Conservation (phyloP, 768 basidiomycete species). For the Amanita exitialis region DNA sequence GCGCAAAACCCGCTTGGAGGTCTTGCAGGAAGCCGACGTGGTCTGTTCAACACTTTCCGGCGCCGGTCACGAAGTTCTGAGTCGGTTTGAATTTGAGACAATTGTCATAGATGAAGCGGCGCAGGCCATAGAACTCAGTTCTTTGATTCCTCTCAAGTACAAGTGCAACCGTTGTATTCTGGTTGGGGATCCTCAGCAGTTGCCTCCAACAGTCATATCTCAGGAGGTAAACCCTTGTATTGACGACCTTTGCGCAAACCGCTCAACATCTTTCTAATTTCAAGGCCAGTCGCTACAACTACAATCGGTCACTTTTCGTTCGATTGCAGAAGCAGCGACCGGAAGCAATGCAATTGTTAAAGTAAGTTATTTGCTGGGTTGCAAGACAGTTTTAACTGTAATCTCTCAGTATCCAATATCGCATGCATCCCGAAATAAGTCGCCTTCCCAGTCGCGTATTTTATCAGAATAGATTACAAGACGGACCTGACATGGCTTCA, state of each 20-base stretch:
- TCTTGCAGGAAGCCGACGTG: conserved; percentile 85
- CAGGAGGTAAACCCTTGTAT: conserved; percentile 23
- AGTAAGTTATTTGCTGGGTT: conserved; percentile 32
- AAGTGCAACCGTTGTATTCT: conserved; percentile 75
- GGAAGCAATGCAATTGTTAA: conserved; percentile 84
- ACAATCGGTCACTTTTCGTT: conserved; percentile 91
- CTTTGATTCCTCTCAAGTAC: conserved; percentile 92
- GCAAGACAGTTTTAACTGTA: neutral
- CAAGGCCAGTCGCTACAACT: conserved; percentile 60
- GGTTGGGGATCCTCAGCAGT: conserved; percentile 93
- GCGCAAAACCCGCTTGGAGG: conserved; percentile 59
- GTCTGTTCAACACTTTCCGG: conserved; percentile 93
- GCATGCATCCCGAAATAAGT: conserved; percentile 98
- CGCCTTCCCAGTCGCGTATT: conserved; percentile 81
- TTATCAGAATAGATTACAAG: conserved; percentile 68
- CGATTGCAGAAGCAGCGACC: conserved; percentile 73
- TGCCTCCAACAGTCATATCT: conserved; percentile 79
- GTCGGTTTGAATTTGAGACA: conserved; percentile 84
- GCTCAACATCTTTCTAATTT: neutral
- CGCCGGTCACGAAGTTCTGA: conserved; percentile 80
- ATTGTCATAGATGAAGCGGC: conserved; percentile 98
- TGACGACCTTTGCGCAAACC: conserved; percentile 3
- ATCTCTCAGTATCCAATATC: conserved; percentile 82
- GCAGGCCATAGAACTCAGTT: conserved; percentile 91
- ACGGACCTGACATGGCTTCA: conserved; percentile 81